Conservation (phyloP, 192 early-diverging fungal genomes). For the Gaertneriomyces semiglobifer region DNA sequence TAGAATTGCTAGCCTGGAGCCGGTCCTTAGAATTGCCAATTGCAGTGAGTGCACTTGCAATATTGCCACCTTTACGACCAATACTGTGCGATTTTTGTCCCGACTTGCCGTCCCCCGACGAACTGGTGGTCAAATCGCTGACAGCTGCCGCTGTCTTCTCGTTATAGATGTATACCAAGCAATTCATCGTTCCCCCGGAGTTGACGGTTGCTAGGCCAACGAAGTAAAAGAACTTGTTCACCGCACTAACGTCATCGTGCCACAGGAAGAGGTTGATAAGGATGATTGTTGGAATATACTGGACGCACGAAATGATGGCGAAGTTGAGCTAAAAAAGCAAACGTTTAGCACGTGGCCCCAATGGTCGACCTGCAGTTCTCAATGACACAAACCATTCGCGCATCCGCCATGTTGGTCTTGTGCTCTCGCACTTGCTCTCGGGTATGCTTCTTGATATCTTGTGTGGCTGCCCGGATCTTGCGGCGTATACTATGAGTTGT, state of each 20-base stretch:
- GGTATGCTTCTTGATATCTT: slow-evolving; percentile 1
- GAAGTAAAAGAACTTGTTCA: slow-evolving; percentile 1
- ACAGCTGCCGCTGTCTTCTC: background rate
- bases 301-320: background rate
- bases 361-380: background rate
- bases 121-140: no score
- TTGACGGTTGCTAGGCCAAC: slow-evolving; percentile 5
- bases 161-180: background rate
- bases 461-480: background rate
- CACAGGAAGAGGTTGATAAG: background rate
- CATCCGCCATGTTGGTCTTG: slow-evolving; percentile 1
- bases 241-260: background rate
- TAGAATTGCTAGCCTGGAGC: no score
- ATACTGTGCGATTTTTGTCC: no score
- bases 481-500: background rate
- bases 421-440: background rate
- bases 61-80: no score
- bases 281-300: background rate
- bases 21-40: no score
- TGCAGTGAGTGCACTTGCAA: no score
- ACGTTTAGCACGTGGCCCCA: background rate
- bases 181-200: slow-evolving; percentile 3
- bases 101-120: no score
- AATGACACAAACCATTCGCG: background rate
- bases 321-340: background rate